Conservation (phyloP, 78 protist species). For the Dictyostelium citrinum region DNA sequence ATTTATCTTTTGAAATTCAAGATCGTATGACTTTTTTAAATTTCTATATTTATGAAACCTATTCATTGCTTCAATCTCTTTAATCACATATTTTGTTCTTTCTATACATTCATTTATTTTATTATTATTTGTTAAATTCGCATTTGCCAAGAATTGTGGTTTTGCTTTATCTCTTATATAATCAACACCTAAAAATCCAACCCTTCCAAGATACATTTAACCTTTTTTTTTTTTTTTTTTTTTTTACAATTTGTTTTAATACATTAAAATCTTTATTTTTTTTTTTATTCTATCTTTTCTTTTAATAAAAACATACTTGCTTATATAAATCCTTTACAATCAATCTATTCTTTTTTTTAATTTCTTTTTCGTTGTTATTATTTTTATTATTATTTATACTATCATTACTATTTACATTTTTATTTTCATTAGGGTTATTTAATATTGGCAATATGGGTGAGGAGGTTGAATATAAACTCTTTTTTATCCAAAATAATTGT, state of each 20-base stretch:
- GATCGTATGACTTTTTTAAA: slow-evolving; percentile 44
- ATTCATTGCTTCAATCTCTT: slow-evolving; percentile 62
- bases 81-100: slow-evolving; percentile 59
- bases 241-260: background rate
- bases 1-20: slow-evolving; percentile 26
- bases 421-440: background rate
- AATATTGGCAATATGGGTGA: background rate
- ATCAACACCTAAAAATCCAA: slow-evolving; percentile 69
- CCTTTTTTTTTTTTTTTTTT: background rate
- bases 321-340: slow-evolving; percentile 53
- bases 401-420: background rate
- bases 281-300: background rate
- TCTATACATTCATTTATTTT: slow-evolving; percentile 64
- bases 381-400: background rate
- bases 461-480: background rate
- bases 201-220: slow-evolving; percentile 45
- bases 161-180: slow-evolving; percentile 66
- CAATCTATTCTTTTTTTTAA: slow-evolving; percentile 9
- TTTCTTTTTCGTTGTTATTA: background rate
- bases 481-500: background rate
- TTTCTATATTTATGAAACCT: slow-evolving; percentile 56
- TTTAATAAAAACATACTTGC: slow-evolving; percentile 10
- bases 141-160: slow-evolving; percentile 57
- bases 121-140: slow-evolving; percentile 43
- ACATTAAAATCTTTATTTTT: too few relatives aligned